Conservation (phyloP, 1,284 basidiomycete species). For the Ganoderma leucocontextum region DNA sequence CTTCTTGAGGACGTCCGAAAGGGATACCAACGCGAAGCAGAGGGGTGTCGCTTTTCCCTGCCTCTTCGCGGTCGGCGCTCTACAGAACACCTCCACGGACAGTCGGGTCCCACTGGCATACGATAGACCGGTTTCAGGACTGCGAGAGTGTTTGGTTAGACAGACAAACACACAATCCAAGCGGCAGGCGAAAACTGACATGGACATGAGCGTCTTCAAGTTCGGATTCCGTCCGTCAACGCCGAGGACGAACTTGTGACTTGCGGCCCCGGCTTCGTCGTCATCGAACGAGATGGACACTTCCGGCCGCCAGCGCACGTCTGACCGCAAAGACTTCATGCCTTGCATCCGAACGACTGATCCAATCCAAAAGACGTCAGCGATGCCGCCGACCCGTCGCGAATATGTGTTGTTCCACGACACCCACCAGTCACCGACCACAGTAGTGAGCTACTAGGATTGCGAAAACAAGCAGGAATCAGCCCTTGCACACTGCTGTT, state of each 20-base stretch:
- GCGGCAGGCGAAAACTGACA: background rate
- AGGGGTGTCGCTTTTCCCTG: background rate
- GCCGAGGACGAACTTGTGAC: background rate
- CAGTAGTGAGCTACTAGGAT: background rate
- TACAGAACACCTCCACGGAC: background rate
- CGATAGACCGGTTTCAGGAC: background rate
- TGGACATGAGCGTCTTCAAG: background rate
- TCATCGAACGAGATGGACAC: conserved; percentile 4
- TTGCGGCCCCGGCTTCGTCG: background rate
- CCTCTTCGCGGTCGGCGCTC: background rate
- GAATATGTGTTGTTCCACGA: background rate
- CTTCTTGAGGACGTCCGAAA: background rate
- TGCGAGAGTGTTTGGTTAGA: too few species aligned
- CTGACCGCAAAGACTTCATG: background rate
- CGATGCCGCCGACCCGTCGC: background rate
- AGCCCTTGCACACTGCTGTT: background rate
- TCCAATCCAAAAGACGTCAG: background rate
- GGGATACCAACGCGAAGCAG: background rate
- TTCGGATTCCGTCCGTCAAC: background rate
- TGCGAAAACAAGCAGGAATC: background rate
- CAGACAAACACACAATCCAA: too few species aligned
- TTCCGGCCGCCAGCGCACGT: background rate
- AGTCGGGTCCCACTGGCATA: background rate
- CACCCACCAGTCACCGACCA: background rate
- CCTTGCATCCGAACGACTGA: background rate